A percentile compares a stretch with the other conserved stretches of the same genome.
Conservation (phyloP, 176 grass and related monocot species). For the Paspalum vaginatum region DNA sequence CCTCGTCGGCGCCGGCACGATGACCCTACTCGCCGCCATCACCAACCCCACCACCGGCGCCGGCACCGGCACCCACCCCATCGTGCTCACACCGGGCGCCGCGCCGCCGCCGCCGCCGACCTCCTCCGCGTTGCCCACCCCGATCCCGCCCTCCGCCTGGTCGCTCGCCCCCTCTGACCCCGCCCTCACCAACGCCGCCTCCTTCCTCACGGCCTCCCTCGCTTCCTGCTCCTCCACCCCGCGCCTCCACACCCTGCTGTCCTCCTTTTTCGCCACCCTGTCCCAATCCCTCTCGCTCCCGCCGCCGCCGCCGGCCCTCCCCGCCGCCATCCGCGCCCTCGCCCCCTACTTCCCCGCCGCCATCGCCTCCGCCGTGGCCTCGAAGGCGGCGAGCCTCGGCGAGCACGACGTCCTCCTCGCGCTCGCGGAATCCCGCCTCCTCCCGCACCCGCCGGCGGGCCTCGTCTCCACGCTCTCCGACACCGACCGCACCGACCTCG, state of each 20-base stretch:
- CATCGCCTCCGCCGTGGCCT: slow-evolving; percentile 45
- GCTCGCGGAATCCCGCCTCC: slow-evolving; percentile 46
- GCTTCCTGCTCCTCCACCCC: slow-evolving; percentile 31
- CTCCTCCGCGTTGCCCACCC: slow-evolving; percentile 31
- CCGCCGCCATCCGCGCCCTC: slow-evolving; percentile 32
- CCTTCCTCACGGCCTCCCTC: slow-evolving; percentile 38
- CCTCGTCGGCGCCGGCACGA: slow-evolving; percentile 38
- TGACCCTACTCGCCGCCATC: slow-evolving; percentile 76
- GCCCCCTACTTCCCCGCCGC: slow-evolving; percentile 46
- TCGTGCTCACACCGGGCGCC: slow-evolving; percentile 61
- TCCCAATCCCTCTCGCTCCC: slow-evolving; percentile 45
- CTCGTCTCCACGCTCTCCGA: slow-evolving; percentile 53
- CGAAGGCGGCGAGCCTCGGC: slow-evolving; percentile 33
- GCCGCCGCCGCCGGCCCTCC: background rate
- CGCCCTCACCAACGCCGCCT: slow-evolving; percentile 42
- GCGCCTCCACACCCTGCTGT: slow-evolving; percentile 46
- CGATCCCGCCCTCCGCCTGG: slow-evolving; percentile 61
- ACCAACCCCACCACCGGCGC: background rate
- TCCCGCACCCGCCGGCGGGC: slow-evolving; percentile 40
- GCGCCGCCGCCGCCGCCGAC: slow-evolving; percentile 24
- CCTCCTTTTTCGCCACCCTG: slow-evolving; percentile 47
- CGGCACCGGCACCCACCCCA: background rate
- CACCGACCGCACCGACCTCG: slow-evolving; percentile 41
- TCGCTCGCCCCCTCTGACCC: slow-evolving; percentile 53
- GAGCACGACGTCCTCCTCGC: slow-evolving; percentile 52